Evolutionary conservation across 345 rosid species (phyloP).

Genomic region (Garcia nutans): DNA sequence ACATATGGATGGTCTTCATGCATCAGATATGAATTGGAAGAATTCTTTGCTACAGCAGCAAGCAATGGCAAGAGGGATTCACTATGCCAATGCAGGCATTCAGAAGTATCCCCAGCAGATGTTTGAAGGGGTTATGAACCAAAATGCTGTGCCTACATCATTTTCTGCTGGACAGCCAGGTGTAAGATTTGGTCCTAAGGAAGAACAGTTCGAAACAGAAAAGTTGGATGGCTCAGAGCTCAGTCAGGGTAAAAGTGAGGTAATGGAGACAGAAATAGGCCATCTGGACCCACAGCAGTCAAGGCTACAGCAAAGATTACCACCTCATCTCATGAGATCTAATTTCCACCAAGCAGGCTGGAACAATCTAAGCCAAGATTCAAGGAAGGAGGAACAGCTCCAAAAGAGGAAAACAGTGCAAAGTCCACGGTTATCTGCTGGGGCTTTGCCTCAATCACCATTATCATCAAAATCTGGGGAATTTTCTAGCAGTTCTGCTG

Average conservation of each 20-base stretch:
- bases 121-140: conserved; percentile 66
- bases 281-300: conserved; percentile 56
- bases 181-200: conserved; percentile 61
- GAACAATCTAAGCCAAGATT: conserved; percentile 70
- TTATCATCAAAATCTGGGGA: conserved; percentile 95
- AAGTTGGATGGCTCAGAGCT: conserved; percentile 55
- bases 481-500: conserved; percentile 86
- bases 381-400: conserved; percentile 73
- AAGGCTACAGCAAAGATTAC: conserved; percentile 59
- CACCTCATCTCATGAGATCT: conserved; percentile 55
- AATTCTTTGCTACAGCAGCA: conserved; percentile 55
- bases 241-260: conserved; percentile 45
- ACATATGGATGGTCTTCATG: conserved; percentile 57
- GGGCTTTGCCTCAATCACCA: conserved; percentile 85
- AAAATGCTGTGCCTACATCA: conserved; percentile 55
- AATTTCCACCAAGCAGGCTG: conserved; percentile 60
- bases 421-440: conserved; percentile 82
- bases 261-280: conserved; percentile 53
- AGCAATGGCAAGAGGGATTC: conserved; percentile 58
- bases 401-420: conserved; percentile 72
- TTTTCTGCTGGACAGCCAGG: conserved; percentile 57
- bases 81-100: conserved; percentile 49
- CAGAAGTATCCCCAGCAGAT: conserved; percentile 72
- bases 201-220: conserved; percentile 73
- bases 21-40: conserved; percentile 69